phyloP scores from a whole-genome alignment of 257 asterid genomes.

The Henckelia pumila region DNA sequence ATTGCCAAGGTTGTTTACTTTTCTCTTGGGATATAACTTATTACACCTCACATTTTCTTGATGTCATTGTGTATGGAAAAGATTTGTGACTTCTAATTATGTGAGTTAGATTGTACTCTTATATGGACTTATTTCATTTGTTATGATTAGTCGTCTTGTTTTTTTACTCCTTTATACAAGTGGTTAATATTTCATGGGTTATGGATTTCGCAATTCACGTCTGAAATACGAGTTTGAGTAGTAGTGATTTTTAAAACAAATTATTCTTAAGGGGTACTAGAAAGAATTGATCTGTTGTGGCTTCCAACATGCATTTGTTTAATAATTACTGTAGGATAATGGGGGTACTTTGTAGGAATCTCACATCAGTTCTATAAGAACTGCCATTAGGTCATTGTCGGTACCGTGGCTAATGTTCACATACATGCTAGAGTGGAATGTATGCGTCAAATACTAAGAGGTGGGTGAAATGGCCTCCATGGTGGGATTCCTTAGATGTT shows the following conservation, averaged over 20 bases:
- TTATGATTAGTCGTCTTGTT: not conserved
- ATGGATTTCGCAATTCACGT: not conserved
- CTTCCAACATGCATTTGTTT: not conserved
- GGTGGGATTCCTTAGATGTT: not conserved
- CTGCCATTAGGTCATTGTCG: not conserved
- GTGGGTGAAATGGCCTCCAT: not conserved
- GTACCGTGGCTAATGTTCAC: not conserved
- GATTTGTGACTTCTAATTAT: slow-evolving; percentile 1
- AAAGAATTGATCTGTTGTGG: not conserved
- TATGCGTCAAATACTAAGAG: not conserved
- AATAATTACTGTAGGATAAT: not conserved
- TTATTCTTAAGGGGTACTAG: not conserved
- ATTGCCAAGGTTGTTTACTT: slow-evolving; percentile 63
- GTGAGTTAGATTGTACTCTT: not conserved
- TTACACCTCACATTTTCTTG: not conserved
- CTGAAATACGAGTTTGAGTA: not conserved
- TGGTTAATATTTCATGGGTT: slow-evolving; percentile 10
- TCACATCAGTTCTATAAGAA: not conserved
- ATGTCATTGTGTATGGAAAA: not conserved
- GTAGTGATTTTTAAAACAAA: slow-evolving; percentile 14
- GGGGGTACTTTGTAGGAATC: not conserved
- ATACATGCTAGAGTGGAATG: not conserved
- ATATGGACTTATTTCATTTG: not conserved
- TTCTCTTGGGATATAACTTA: slow-evolving; percentile 8
- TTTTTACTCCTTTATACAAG: not conserved